A percentile compares a stretch with the other conserved stretches of the same genome.
These are phyloP conservation scores for Buxus sempervirens DNA, from an alignment of 164 flowering plant species.

Conservation along the genomic window DNA sequence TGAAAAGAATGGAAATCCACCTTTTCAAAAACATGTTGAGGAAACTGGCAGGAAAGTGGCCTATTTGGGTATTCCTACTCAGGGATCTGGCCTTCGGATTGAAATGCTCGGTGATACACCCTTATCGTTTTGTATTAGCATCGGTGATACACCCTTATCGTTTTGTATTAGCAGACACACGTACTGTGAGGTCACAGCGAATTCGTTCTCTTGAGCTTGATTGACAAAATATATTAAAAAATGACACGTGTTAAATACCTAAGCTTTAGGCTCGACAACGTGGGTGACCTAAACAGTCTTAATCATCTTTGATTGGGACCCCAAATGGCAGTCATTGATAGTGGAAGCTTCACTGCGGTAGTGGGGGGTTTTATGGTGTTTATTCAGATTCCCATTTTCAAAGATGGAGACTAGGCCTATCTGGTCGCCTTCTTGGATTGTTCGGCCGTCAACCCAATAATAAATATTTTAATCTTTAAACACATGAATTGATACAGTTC, in stretches of 20 bases:
- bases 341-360: slow-evolving; percentile 16
- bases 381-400: slow-evolving; percentile 14
- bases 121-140: too few species aligned
- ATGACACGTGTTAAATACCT: not conserved
- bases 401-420: not conserved
- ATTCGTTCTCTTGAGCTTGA: too few species aligned
- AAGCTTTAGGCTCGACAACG: not conserved
- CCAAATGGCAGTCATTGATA: slow-evolving; percentile 13
- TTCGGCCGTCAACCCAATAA: slow-evolving; percentile 14
- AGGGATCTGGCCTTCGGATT: too few species aligned
- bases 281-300: slow-evolving; percentile 7
- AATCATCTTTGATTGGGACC: slow-evolving; percentile 7
- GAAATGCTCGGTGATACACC: too few species aligned
- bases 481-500: slow-evolving; percentile 14
- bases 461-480: not conserved
- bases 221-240: too few species aligned
- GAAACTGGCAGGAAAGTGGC: not conserved
- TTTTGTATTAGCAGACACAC: too few species aligned
- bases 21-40: not conserved
- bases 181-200: too few species aligned
- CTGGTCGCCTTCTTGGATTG: slow-evolving; percentile 4
- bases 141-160: too few species aligned
- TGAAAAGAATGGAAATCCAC: not conserved
- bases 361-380: not conserved
- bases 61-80: too few species aligned